Evolutionary conservation across 1,139 yeast species (phyloP), one percentile per base, ranked within the genome.

Genomic region (Protomyces arabidopsidicola): DNA sequence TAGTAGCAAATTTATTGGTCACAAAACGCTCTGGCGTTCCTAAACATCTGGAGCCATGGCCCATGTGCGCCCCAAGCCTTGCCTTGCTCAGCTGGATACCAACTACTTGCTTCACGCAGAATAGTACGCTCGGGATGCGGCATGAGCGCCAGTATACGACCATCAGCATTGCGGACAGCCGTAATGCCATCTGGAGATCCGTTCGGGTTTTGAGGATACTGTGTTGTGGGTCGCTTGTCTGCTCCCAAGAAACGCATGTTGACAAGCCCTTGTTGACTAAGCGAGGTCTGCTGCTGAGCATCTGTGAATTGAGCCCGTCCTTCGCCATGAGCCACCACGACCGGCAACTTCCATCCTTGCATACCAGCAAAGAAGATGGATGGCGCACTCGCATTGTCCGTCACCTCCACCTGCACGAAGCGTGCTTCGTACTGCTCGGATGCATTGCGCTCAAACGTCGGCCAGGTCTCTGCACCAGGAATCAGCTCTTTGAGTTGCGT

Each of bases 321-420:
- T 79, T 95, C 99, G 71, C 98, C 98, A 73, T 95, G 99, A 4
- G 99, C 98, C 69, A 93, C 98, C 34, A 95, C 97, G 76, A 93
- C 90, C 64, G 98, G 98, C 72, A 95, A 77, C 71, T 85, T 84
- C 14, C 98, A 89, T 9, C 97, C 96, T 73, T 85, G 83, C 98
- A 95, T 91, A 64, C 88, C 91, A 66, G 86, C 81, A 70, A 91
- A 83, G 82, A 95, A 93, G 66, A 93, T 84, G 54, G 88, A 83
- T 68, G 84, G 82, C 65, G 79, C 77, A 39, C 77, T 80, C 27
- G 78, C 74, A 39, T 83, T 85, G 63, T 82, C 84, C 56, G 79
- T 77, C 65, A 90, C 80, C 75, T 91, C 96, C 66, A 91, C 91
- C 87, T 91, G 88, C 67, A 88, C 85, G 62, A 88, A 90, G 77